Percentiles rank a stretch among this genome's conserved stretches.
phyloP scores from a whole-genome alignment of 2,329 filamentous ascomycete species.

The Aspergillus sp. region DNA sequence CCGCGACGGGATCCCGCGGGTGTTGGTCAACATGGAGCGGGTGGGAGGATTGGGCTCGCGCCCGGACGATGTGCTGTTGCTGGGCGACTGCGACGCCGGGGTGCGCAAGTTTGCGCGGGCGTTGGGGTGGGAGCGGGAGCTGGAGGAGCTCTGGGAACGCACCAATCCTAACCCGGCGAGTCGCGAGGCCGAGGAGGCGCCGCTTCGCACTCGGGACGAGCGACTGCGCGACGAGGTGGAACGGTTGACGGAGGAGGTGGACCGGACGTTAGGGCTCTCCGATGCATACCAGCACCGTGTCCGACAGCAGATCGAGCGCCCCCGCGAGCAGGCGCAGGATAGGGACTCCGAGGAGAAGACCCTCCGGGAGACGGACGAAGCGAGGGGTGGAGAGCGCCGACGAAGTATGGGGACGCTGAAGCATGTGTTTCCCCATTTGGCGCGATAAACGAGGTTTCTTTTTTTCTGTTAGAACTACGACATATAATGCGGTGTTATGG shows the following conservation, averaged over 20 bases:
- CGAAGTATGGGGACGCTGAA: constrained; percentile 21
- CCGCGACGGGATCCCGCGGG: constrained; percentile 62
- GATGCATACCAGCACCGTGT: constrained; percentile 45
- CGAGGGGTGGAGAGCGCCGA: not conserved
- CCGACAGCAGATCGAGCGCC: constrained; percentile 27
- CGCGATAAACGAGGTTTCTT: constrained; percentile 12
- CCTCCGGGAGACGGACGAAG: not conserved
- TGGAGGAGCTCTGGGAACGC: constrained; percentile 72
- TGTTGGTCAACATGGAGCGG: constrained; percentile 83
- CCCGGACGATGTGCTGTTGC: constrained; percentile 77
- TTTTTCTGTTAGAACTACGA: not conserved
- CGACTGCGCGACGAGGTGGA: constrained; percentile 57
- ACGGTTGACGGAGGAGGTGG: constrained; percentile 58
- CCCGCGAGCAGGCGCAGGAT: constrained; percentile 7
- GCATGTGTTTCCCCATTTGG: constrained; percentile 40
- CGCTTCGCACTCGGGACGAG: constrained; percentile 54
- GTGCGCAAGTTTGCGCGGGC: constrained; percentile 75
- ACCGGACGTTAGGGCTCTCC: constrained; percentile 53
- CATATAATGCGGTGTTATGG: not conserved
- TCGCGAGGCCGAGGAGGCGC: constrained; percentile 37
- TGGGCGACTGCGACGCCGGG: constrained; percentile 81
- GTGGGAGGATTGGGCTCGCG: constrained; percentile 77
- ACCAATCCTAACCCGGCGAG: constrained; percentile 64
- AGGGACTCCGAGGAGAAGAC: constrained; percentile 4
- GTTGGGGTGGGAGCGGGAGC: constrained; percentile 80